These are phyloP conservation scores for Salvia rosmarinus DNA, from an alignment of 257 asterid genomes.

Conservation along the genomic window DNA sequence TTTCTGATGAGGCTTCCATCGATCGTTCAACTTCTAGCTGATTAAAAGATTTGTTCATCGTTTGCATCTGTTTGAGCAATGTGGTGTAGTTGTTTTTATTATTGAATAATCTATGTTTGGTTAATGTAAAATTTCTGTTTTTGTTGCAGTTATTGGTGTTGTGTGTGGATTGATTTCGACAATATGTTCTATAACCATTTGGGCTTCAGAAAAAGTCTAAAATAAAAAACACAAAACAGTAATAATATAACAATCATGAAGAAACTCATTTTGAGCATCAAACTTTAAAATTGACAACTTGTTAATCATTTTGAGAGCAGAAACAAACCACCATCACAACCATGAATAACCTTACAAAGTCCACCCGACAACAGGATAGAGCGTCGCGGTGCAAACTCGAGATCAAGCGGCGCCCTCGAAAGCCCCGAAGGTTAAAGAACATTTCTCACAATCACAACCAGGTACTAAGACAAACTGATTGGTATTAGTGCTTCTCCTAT, in stretches of 20 bases:
- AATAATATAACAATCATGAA: background rate
- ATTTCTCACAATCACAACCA: background rate
- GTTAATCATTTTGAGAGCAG: background rate
- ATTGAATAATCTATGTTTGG: background rate
- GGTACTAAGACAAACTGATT: background rate
- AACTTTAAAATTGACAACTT: background rate
- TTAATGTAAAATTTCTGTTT: background rate
- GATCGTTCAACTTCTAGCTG: background rate
- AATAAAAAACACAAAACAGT: background rate
- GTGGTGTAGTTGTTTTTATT: background rate
- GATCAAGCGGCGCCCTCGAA: background rate
- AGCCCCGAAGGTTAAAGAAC: background rate
- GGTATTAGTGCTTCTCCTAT: conserved; percentile 16
- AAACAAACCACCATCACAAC: background rate
- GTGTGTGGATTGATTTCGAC: background rate
- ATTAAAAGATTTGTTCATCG: background rate
- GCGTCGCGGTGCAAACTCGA: background rate
- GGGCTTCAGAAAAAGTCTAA: background rate
- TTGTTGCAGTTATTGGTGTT: background rate
- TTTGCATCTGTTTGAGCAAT: background rate
- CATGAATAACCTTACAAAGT: background rate
- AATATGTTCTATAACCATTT: background rate
- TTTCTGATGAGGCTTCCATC: conserved; percentile 52
- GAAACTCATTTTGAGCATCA: background rate
- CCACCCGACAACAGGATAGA: too few relatives aligned